Percentiles rank a stretch among this genome's conserved stretches.
Evolutionary conservation across 2,329 filamentous ascomycete species (phyloP).

Genomic region (Claviceps monticola): DNA sequence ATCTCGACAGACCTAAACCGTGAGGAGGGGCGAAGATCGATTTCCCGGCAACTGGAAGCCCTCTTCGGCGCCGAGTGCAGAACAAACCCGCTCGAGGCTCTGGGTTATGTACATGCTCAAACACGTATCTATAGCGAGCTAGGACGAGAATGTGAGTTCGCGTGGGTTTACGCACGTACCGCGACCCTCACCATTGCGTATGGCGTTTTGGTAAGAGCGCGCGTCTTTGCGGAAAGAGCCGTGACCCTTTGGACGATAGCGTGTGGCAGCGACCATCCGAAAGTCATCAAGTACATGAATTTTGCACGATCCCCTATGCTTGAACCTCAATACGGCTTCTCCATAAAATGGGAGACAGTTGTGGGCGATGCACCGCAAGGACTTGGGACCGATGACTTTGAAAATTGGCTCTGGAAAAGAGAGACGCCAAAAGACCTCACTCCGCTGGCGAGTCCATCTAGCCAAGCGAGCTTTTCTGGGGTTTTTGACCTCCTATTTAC

Average conservation of each 20-base stretch:
- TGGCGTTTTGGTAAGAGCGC: too few species aligned
- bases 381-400: background rate
- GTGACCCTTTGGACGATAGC: background rate
- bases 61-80: too few species aligned
- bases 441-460: background rate
- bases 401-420: background rate
- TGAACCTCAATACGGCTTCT: background rate
- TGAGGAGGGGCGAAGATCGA: background rate
- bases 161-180: too few species aligned
- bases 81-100: too few species aligned
- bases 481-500: background rate
- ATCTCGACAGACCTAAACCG: background rate
- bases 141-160: too few species aligned
- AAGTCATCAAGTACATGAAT: background rate
- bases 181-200: too few species aligned
- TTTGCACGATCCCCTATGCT: background rate
- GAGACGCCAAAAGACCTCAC: background rate
- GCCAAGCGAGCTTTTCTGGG: background rate
- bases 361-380: background rate
- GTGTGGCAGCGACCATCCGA: background rate
- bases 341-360: background rate
- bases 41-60: too few species aligned
- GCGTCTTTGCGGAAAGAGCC: background rate
- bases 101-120: too few species aligned
- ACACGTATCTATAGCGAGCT: too few species aligned